Percentiles rank a stretch among this genome's conserved stretches.
Evolutionary conservation across 116 monocot genomes (phyloP).

Genomic region (Papilionanthe hybrid): DNA sequence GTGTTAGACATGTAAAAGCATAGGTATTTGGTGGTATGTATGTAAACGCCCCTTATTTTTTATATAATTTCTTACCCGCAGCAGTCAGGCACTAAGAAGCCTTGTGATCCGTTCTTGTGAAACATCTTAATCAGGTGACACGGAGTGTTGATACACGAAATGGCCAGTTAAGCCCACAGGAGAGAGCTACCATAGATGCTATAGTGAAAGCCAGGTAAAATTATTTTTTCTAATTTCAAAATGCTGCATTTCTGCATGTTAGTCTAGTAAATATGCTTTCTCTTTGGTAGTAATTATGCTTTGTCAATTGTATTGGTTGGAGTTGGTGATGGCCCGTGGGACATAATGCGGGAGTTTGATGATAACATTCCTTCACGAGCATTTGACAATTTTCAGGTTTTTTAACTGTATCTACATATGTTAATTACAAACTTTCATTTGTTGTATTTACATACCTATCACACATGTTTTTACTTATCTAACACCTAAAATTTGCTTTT

Average conservation of each 20-base stretch:
- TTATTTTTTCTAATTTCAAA: background rate
- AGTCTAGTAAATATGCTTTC: constrained; percentile 7
- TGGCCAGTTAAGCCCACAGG: constrained; percentile 59
- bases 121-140: constrained; percentile 57
- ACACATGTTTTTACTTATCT: no score
- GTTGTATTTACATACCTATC: background rate
- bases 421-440: background rate
- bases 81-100: background rate
- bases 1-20: no score
- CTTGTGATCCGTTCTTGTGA: background rate
- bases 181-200: constrained; percentile 71
- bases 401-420: background rate
- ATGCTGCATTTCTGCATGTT: constrained; percentile 5
- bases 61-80: background rate
- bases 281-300: constrained; percentile 56
- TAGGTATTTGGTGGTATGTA: no score
- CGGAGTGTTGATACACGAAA: constrained; percentile 64
- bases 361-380: constrained; percentile 84
- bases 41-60: background rate
- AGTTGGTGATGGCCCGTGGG: constrained; percentile 95
- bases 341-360: constrained; percentile 90
- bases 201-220: constrained; percentile 83
- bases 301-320: constrained; percentile 89
- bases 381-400: constrained; percentile 95
- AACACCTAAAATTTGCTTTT: no score